A percentile compares a stretch with the other conserved stretches of the same genome.
These are phyloP conservation scores for Cladosporium oxysporum DNA, from an alignment of 2,329 filamentous ascomycete genomes.

Conservation along the genomic window DNA sequence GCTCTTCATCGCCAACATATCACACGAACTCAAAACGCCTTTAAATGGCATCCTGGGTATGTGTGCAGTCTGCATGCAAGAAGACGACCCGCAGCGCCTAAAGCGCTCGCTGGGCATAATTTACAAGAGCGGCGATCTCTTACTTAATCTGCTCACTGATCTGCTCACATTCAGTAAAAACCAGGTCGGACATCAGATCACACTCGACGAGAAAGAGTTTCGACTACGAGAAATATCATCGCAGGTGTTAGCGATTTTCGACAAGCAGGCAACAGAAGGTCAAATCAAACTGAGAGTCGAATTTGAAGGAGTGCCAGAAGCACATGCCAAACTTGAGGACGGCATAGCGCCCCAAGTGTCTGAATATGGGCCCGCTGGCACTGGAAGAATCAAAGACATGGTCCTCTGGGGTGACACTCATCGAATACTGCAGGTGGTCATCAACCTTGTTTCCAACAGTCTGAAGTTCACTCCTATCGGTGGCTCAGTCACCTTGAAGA, in stretches of 20 bases:
- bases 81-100: slow-evolving; percentile 74
- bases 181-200: slow-evolving; percentile 82
- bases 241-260: slow-evolving; percentile 83
- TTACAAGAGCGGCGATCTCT: slow-evolving; percentile 82
- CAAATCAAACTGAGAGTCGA: slow-evolving; percentile 71
- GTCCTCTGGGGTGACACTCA: slow-evolving; percentile 91
- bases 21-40: slow-evolving; percentile 84
- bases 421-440: slow-evolving; percentile 86
- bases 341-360: slow-evolving; percentile 28
- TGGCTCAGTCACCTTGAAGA: slow-evolving; percentile 73
- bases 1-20: slow-evolving; percentile 94
- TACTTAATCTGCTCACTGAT: slow-evolving; percentile 85
- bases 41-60: slow-evolving; percentile 95
- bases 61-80: slow-evolving; percentile 90
- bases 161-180: slow-evolving; percentile 93
- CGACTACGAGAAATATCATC: slow-evolving; percentile 78
- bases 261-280: slow-evolving; percentile 82
- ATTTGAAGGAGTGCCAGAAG: slow-evolving; percentile 57
- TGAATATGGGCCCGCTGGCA: slow-evolving; percentile 51
- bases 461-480: slow-evolving; percentile 83
- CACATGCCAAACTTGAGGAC: background rate
- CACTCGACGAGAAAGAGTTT: slow-evolving; percentile 82
- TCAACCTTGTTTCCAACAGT: slow-evolving; percentile 89
- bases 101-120: slow-evolving; percentile 84
- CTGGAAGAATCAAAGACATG: slow-evolving; percentile 77